A percentile compares a stretch with the other conserved stretches of the same genome.
Conservation (phyloP, 2,329 filamentous ascomycete genomes). For the Acephala macrosclerotiorum region DNA sequence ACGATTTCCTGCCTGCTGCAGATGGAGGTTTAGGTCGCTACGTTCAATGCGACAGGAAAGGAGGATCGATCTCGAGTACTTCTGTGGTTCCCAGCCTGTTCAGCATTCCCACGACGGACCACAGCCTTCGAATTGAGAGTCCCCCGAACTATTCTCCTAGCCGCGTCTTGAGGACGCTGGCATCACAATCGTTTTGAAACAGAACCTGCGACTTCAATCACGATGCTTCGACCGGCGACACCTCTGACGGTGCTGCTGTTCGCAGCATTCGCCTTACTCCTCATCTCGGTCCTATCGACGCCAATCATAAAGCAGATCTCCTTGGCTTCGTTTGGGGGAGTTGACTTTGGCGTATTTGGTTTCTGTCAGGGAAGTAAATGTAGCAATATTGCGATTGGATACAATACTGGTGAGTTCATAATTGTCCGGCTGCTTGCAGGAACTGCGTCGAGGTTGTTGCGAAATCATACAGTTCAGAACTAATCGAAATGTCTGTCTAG, state of each 20-base stretch:
- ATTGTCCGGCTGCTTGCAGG: constrained; percentile 4
- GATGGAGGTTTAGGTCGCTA: background rate
- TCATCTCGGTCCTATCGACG: constrained; percentile 89
- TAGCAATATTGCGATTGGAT: constrained; percentile 80
- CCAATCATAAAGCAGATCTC: constrained; percentile 88
- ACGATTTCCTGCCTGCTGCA: background rate
- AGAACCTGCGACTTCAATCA: constrained; percentile 31
- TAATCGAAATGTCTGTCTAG: constrained; percentile 30
- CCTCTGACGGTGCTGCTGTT: constrained; percentile 87
- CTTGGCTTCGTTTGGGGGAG: constrained; percentile 76
- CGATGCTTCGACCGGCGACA: constrained; percentile 85
- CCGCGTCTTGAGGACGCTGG: constrained; percentile 57
- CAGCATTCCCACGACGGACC: constrained; percentile 15
- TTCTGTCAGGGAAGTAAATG: constrained; percentile 76
- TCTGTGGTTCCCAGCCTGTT: constrained; percentile 19
- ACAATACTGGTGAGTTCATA: constrained; percentile 73
- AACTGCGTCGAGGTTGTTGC: background rate
- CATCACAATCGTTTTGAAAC: constrained; percentile 38
- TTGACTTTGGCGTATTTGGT: constrained; percentile 92
- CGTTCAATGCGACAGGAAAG: constrained; percentile 1
- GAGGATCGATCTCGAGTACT: constrained; percentile 1
- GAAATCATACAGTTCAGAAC: constrained; percentile 14
- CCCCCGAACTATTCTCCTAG: constrained; percentile 27
- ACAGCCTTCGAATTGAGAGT: constrained; percentile 24
- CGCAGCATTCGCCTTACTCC: constrained; percentile 81